Evolutionary conservation across 768 basidiomycete genomes (phyloP).

Genomic region (Boletales sp.): DNA sequence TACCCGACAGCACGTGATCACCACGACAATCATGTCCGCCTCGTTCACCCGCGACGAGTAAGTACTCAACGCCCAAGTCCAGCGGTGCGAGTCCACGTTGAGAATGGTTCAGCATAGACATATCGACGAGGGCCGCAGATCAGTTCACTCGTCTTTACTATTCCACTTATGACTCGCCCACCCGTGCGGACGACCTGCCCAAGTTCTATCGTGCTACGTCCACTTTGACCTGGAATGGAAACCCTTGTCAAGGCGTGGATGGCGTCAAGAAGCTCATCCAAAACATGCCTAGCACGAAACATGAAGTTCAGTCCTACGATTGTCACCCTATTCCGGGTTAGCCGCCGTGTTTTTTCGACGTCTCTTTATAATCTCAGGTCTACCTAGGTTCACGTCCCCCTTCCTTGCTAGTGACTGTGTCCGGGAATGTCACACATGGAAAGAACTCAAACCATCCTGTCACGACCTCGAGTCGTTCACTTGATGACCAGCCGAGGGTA

Average conservation of each 20-base stretch:
- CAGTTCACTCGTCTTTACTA: slow-evolving; percentile 83
- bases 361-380: slow-evolving; percentile 6
- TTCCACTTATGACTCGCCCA: slow-evolving; percentile 73
- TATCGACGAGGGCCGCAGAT: slow-evolving; percentile 80
- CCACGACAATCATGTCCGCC: slow-evolving; percentile 21
- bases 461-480: slow-evolving; percentile 43
- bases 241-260: slow-evolving; percentile 68
- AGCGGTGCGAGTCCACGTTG: no score
- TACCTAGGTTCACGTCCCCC: slow-evolving; percentile 71
- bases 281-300: slow-evolving; percentile 75
- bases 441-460: slow-evolving; percentile 56
- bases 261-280: slow-evolving; percentile 64
- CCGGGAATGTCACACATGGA: slow-evolving; percentile 76
- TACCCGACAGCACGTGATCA: slow-evolving; percentile 13
- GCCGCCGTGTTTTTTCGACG: slow-evolving; percentile 11
- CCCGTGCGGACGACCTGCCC: slow-evolving; percentile 72
- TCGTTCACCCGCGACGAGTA: slow-evolving; percentile 57
- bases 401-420: slow-evolving; percentile 73
- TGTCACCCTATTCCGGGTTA: slow-evolving; percentile 86
- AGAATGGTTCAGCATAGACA: slow-evolving; percentile 60
- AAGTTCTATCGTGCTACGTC: slow-evolving; percentile 79
- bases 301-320: slow-evolving; percentile 85
- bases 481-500: slow-evolving; percentile 78
- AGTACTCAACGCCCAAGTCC: slow-evolving; percentile 21
- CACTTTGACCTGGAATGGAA: slow-evolving; percentile 83